Percentiles rank a stretch among this genome's conserved stretches.
Evolutionary conservation across 345 rosid genomes (phyloP).

Genomic region (Reutealis trisperma): DNA sequence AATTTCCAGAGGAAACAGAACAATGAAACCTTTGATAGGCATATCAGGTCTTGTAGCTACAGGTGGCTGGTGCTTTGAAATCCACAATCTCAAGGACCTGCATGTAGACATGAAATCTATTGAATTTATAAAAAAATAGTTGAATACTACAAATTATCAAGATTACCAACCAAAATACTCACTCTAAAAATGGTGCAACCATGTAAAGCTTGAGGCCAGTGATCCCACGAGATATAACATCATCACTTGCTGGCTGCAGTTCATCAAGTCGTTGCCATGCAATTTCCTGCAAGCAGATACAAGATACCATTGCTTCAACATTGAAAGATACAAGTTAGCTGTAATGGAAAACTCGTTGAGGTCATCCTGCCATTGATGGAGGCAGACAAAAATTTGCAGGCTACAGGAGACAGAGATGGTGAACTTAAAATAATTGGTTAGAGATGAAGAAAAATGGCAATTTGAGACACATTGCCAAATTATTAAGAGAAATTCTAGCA

Average conservation of each 20-base stretch:
- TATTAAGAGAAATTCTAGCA: too few relatives aligned
- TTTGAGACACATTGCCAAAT: not conserved
- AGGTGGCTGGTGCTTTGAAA: slow-evolving; percentile 58
- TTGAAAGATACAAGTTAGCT: not conserved
- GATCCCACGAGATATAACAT: slow-evolving; percentile 82
- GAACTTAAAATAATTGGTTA: not conserved
- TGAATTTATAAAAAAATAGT: not conserved
- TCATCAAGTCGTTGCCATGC: slow-evolving; percentile 93
- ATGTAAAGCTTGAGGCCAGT: slow-evolving; percentile 93
- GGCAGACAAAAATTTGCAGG: not conserved
- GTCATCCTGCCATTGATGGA: not conserved
- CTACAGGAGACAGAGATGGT: not conserved
- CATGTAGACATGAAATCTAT: slow-evolving; percentile 19
- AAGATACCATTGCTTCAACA: not conserved
- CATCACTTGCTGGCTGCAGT: slow-evolving; percentile 69
- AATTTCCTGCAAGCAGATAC: slow-evolving; percentile 68
- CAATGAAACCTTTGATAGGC: slow-evolving; percentile 64
- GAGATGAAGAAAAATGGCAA: not conserved
- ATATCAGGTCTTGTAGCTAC: slow-evolving; percentile 56
- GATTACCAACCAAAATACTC: slow-evolving; percentile 31
- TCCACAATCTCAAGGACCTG: slow-evolving; percentile 82
- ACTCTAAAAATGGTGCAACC: slow-evolving; percentile 94
- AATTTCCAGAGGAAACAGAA: slow-evolving; percentile 9
- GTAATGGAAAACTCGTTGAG: not conserved
- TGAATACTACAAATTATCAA: not conserved